Evolutionary conservation across 2,329 filamentous ascomycete genomes (phyloP).

Genomic region (Beauveria rudraprayagi): DNA sequence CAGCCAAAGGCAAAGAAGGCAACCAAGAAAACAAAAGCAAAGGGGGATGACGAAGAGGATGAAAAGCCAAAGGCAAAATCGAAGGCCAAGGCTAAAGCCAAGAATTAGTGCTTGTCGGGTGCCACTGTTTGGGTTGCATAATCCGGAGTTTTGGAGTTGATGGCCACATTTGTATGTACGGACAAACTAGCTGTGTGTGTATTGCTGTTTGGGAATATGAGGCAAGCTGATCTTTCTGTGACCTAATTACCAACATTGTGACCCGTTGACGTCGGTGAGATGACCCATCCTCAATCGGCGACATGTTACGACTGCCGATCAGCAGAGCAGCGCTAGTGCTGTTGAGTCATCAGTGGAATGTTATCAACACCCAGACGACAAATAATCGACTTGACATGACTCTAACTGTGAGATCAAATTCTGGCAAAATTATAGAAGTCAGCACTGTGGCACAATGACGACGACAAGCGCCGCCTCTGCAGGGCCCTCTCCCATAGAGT

Average conservation of each 20-base stretch:
- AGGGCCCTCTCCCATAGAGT: not conserved
- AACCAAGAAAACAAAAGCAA: slow-evolving; percentile 33
- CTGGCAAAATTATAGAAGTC: not conserved
- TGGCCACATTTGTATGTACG: not conserved
- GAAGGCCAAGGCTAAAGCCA: slow-evolving; percentile 36
- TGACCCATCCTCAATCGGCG: not conserved
- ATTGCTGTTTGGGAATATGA: too few species aligned
- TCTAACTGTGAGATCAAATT: not conserved
- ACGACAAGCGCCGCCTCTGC: not conserved
- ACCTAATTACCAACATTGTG: too few species aligned
- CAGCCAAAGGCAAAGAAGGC: slow-evolving; percentile 65
- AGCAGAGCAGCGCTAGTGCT: not conserved
- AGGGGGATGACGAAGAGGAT: slow-evolving; percentile 41
- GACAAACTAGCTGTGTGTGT: too few species aligned
- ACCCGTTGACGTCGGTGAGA: not conserved
- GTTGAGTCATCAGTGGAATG: slow-evolving; percentile 1
- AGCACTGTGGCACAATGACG: not conserved
- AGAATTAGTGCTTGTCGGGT: not conserved
- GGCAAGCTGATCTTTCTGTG: too few species aligned
- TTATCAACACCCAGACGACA: not conserved
- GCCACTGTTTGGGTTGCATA: not conserved
- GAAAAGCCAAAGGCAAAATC: slow-evolving; percentile 46
- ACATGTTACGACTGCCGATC: not conserved
- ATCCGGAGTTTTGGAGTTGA: not conserved
- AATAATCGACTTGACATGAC: not conserved